Conservation (phyloP, 225 moss, liverwort and hornwort species). For the Sphagnum contortum region DNA sequence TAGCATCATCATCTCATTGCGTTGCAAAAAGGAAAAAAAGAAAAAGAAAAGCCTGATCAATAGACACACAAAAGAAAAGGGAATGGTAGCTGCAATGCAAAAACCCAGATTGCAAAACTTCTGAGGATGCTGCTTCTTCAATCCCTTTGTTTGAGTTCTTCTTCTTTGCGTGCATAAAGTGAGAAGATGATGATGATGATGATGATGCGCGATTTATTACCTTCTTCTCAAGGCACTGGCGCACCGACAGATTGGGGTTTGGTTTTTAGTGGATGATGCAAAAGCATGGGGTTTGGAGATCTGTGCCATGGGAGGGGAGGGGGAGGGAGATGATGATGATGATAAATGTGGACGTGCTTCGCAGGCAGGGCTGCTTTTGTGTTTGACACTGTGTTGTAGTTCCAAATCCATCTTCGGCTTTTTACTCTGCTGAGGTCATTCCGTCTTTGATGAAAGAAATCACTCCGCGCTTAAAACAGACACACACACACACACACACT, state of each 20-base stretch:
- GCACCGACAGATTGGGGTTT: conserved; percentile 9
- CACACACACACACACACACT: conserved; percentile 16
- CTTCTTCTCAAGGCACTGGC: too few relatives aligned
- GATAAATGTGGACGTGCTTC: conserved; percentile 54
- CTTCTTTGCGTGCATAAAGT: too few relatives aligned
- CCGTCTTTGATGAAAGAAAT: conserved; percentile 42
- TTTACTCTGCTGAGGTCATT: conserved; percentile 55
- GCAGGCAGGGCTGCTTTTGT: neutral
- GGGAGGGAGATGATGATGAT: conserved; percentile 53
- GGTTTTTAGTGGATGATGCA: conserved; percentile 34
- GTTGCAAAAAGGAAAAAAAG: conserved; percentile 21
- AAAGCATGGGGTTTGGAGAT: conserved; percentile 35
- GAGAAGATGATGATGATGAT: too few relatives aligned
- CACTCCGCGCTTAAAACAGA: conserved; percentile 55
- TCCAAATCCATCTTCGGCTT: conserved; percentile 68
- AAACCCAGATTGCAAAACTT: too few relatives aligned
- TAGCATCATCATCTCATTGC: conserved; percentile 14
- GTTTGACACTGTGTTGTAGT: conserved; percentile 65
- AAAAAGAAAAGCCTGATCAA: conserved; percentile 8
- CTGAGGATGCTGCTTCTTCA: too few relatives aligned
- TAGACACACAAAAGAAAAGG: too few relatives aligned
- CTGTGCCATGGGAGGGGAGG: conserved; percentile 28
- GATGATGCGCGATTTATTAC: too few relatives aligned
- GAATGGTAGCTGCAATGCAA: too few relatives aligned
- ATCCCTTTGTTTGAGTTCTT: too few relatives aligned